Base-by-base conservation (phyloP, 2,329 filamentous ascomycete genomes). In the Colletotrichum tropicale region DNA sequence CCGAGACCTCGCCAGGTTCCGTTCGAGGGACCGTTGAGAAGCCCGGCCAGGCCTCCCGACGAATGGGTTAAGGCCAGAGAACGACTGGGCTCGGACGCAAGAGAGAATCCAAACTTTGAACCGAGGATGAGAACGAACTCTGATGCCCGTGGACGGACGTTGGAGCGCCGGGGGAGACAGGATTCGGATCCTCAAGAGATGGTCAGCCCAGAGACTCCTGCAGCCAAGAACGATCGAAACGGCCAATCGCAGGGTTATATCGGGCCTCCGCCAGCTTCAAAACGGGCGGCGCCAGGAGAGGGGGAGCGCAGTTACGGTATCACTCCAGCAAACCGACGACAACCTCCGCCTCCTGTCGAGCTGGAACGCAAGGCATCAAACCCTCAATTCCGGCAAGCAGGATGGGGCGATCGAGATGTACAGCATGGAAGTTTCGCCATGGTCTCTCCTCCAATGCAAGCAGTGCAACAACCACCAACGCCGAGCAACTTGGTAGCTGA, bases 271-370 rank as follows among this genome's bases (percentile, higher is more conserved):
- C 74, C 71, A 4, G 16, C 52, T 32, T 56, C 64, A 16, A 55
- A 52, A 55, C 36, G 71, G n/a, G 52, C 43, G 24, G 60, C 74
- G 5, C 74, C 74, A 18, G 74, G 74, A 3, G 71, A 76, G 26
- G 76, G 74, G 9, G 74, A 77, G 21, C 76, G 74, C 66, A 74
- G 15, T 34, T 76, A 76, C 28, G 76, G 76, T 15, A 66, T 77
- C 13, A 76, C 75, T n/a, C 71, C 77, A 8, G 69, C 68, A 18
- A 77, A 77, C 32, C 75, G 77, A 32, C 71, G 75, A 13, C 66
- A 62, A 16, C 68, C 77, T 24, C 77, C 77, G 10, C 77, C 77
- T 7, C 71, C 60, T 3, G 71, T 74, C 8, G 30, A 74, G 15
- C 52, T 76, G 10, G 71, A 76, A 28, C 71, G 74, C 60, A 75